Percentiles rank a stretch among this genome's conserved stretches.
phyloP scores from a whole-genome alignment of 306 rosid species.

The Cicer pinnatifidum region DNA sequence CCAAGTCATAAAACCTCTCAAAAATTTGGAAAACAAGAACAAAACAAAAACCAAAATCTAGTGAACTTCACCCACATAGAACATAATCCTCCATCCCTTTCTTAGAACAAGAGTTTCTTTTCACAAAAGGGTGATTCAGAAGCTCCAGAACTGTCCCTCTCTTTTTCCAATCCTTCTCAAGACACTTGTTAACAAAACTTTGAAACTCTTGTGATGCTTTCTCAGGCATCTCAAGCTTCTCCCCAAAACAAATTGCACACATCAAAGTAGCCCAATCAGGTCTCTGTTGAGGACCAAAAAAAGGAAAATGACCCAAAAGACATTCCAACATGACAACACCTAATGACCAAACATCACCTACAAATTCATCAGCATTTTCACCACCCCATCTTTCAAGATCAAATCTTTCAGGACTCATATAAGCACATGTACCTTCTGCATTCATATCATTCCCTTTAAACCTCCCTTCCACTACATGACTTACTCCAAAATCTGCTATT shows the following conservation, averaged over 20 bases:
- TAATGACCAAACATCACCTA: slow-evolving; percentile 71
- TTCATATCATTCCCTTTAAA: slow-evolving; percentile 17
- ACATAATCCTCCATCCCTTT: slow-evolving; percentile 36
- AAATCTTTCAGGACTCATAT: slow-evolving; percentile 78
- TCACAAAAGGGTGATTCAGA: slow-evolving; percentile 63
- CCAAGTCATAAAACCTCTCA: slow-evolving; percentile 1
- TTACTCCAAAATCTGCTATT: slow-evolving; percentile 80
- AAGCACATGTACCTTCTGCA: slow-evolving; percentile 60
- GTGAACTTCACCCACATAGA: slow-evolving; percentile 33
- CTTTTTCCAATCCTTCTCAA: slow-evolving; percentile 78
- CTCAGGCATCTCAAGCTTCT: slow-evolving; percentile 58
- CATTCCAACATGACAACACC: slow-evolving; percentile 69
- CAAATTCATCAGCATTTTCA: slow-evolving; percentile 54
- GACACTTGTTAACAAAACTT: slow-evolving; percentile 59
- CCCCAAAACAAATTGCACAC: slow-evolving; percentile 68
- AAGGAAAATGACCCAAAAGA: slow-evolving; percentile 59
- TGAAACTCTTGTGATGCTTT: slow-evolving; percentile 53
- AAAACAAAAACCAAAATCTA: not conserved
- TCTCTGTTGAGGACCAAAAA: slow-evolving; percentile 51
- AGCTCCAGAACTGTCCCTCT: slow-evolving; percentile 66
- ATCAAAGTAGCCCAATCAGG: slow-evolving; percentile 66
- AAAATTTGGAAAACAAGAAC: not conserved
- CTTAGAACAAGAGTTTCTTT: slow-evolving; percentile 17
- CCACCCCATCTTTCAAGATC: slow-evolving; percentile 66
- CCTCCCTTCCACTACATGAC: slow-evolving; percentile 47